phyloP scores from a whole-genome alignment of 257 asterid genomes.

The Solanum peruvianum region DNA sequence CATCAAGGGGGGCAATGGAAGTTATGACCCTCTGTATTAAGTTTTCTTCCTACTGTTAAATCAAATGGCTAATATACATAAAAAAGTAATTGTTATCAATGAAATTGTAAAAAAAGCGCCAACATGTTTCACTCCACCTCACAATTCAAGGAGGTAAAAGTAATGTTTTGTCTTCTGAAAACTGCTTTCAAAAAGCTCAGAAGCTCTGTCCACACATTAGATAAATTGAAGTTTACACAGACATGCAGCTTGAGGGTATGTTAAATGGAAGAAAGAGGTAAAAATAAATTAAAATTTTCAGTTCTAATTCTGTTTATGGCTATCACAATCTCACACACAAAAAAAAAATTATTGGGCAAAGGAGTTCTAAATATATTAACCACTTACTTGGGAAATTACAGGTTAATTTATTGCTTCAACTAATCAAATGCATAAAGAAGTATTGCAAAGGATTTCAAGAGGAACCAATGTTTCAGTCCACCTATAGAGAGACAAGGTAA shows the following conservation, averaged over 20 bases:
- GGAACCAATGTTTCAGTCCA: neutral
- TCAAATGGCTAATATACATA: neutral
- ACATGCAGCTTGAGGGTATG: neutral
- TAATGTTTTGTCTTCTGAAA: neutral
- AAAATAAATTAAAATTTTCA: neutral
- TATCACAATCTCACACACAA: neutral
- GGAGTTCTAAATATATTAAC: neutral
- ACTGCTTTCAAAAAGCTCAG: neutral
- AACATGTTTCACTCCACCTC: neutral
- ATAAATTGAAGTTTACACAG: neutral
- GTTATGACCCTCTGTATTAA: neutral
- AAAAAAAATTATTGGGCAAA: neutral
- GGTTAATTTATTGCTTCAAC: neutral
- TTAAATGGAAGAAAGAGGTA: neutral
- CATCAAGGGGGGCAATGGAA: neutral
- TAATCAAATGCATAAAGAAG: neutral
- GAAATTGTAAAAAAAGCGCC: neutral
- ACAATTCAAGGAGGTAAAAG: neutral
- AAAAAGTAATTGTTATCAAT: neutral
- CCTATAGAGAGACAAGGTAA: neutral
- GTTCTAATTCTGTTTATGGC: neutral
- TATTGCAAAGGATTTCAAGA: neutral
- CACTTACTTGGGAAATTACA: neutral
- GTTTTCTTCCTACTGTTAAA: neutral
- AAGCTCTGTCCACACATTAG: neutral